Percentiles rank a stretch among this genome's conserved stretches.
These are phyloP conservation scores for Ogataea ganodermae DNA, from an alignment of 805 yeast species.

Conservation along the genomic window DNA sequence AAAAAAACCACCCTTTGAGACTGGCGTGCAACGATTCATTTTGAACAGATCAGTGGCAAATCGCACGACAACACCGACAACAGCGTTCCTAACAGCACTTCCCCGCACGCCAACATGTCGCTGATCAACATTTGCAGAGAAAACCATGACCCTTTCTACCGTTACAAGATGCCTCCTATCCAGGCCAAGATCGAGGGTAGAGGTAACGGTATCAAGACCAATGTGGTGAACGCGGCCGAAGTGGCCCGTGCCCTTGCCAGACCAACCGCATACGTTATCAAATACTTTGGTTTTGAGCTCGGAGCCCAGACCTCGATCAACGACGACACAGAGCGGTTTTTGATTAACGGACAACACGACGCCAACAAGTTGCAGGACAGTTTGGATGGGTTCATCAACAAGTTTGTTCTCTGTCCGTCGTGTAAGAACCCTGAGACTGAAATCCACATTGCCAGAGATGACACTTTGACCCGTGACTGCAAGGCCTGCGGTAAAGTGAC, in stretches of 20 bases:
- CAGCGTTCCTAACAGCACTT: too few relatives aligned
- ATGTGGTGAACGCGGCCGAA: slow-evolving; percentile 84
- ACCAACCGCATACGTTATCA: slow-evolving; percentile 89
- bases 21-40: background rate
- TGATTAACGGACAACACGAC: slow-evolving; percentile 95
- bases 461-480: slow-evolving; percentile 83
- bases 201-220: slow-evolving; percentile 99
- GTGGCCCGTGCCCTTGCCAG: slow-evolving; percentile 94
- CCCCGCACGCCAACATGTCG: slow-evolving; percentile 53
- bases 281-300: slow-evolving; percentile 93
- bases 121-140: slow-evolving; percentile 93
- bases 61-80: background rate
- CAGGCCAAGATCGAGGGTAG: slow-evolving; percentile 97
- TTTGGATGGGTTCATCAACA: slow-evolving; percentile 90
- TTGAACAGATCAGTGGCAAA: background rate
- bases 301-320: slow-evolving; percentile 93
- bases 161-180: slow-evolving; percentile 98
- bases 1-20: background rate
- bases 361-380: slow-evolving; percentile 88
- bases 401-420: slow-evolving; percentile 88
- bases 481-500: slow-evolving; percentile 97
- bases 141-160: slow-evolving; percentile 96
- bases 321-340: slow-evolving; percentile 79
- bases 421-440: slow-evolving; percentile 99
- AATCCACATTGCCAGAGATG: slow-evolving; percentile 74